Base-by-base conservation (phyloP, 306 rosid genomes). In the Trifolium pratense region DNA sequence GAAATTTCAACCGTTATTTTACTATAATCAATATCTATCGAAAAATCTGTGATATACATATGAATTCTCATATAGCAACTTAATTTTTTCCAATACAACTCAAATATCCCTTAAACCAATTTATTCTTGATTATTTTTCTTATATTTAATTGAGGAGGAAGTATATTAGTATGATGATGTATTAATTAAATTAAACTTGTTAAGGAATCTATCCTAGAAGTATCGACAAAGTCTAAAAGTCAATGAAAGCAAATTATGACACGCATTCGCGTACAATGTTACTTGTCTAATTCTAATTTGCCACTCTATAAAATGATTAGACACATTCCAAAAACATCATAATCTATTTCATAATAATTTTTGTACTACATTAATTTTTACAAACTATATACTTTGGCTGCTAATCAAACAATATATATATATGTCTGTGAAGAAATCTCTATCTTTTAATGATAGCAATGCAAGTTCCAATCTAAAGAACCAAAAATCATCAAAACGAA, bases 401-500 rank as follows among this genome's bases (percentile, higher is more conserved):
- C 80, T 68, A 40, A 32, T 26, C 5, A 23, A 42, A 31, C 66
- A 70, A 68, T 67, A 91, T 76, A 68, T 67, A 91, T 76, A 81
- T 74, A 93, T 91, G 97, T 88, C 97, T 36, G 88, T 91, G 21
- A 88, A 79, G 91, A 94, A 91, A 79, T 84, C 92, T 78, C 32
- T 73, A 16, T 94, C 99, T 59, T 77, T 84, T 14, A 86, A 81
- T 61, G 69, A 77, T 6, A 84, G 81, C 8, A 78, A 74, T 2
- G 73, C 31, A 20, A 13, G 2, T 43, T 82, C 51, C 51, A 46
- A 17, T 3, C 40, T 75, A 11, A 64, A 78, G 40, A 62, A 53
- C 2, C 67, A 70, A 3, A 63, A 70, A 16, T 10, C 32, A 9
- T 0, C 57, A 4, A 86, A 77, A 75, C 64, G 71, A 0, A 75